Percentiles rank a stretch among this genome's conserved stretches.
Evolutionary conservation across 1,284 basidiomycete genomes (phyloP).

Genomic region (Cryptococcus sp.): DNA sequence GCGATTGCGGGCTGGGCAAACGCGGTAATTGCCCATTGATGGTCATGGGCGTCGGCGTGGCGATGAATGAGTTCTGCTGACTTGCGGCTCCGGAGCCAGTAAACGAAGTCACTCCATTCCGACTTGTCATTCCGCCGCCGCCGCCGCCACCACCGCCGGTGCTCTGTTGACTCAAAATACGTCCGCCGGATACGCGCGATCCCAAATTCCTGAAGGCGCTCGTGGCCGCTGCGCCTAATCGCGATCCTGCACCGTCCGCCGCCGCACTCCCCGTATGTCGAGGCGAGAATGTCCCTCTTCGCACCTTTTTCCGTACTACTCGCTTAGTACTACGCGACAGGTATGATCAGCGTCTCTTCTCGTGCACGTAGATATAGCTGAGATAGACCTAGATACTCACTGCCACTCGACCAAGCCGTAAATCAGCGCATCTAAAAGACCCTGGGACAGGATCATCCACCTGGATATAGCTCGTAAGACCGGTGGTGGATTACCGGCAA

Average conservation of each 20-base stretch:
- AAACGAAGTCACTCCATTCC: not conserved
- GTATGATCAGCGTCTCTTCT: not conserved
- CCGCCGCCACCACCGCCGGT: not conserved
- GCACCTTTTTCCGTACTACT: conserved; percentile 18
- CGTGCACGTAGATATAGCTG: not conserved
- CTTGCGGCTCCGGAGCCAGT: not conserved
- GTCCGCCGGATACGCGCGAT: conserved; percentile 4
- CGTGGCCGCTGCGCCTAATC: not conserved
- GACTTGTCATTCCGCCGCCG: not conserved
- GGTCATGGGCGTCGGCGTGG: no score
- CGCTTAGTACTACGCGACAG: conserved; percentile 16
- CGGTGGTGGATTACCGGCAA: conserved; percentile 39
- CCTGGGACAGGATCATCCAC: conserved; percentile 55
- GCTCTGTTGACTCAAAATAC: no score
- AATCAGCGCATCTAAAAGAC: conserved; percentile 51
- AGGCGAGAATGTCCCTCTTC: conserved; percentile 20
- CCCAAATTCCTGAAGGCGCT: conserved; percentile 9
- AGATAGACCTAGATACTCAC: conserved; percentile 23
- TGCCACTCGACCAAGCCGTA: conserved; percentile 55
- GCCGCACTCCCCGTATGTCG: not conserved
- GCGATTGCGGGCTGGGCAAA: no score
- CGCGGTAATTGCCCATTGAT: no score
- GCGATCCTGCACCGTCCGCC: conserved; percentile 1
- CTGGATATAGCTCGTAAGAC: conserved; percentile 48
- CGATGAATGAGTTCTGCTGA: not conserved